Evolutionary conservation across 202 grass and related monocot species (phyloP).

Genomic region (Zizania palustris): DNA sequence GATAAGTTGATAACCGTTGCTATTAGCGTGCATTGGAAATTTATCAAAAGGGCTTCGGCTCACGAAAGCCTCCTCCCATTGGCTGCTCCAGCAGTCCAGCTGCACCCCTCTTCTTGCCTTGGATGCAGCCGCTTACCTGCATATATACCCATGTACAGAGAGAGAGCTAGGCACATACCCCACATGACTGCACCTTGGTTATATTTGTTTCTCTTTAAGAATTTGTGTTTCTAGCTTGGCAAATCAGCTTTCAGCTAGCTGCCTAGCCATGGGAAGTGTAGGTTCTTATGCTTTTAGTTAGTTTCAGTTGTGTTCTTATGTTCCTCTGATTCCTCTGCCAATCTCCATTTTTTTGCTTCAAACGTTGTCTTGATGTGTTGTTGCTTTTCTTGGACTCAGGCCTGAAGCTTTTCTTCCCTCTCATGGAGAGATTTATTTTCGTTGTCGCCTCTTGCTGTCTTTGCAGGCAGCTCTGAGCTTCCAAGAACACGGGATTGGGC

Average conservation of each 20-base stretch:
- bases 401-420: background rate
- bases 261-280: constrained; percentile 7
- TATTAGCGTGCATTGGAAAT: constrained; percentile 13
- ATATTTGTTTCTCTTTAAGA: background rate
- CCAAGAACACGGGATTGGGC: constrained; percentile 20
- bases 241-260: background rate
- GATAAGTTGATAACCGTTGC: background rate
- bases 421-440: background rate
- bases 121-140: constrained; percentile 4
- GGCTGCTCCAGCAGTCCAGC: background rate
- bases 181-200: background rate
- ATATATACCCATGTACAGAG: background rate
- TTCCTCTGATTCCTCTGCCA: background rate
- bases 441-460: background rate
- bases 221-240: background rate
- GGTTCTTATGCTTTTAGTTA: background rate
- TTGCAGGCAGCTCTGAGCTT: constrained; percentile 36
- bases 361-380: background rate
- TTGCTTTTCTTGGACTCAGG: no score
- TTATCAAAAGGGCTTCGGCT: background rate
- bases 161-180: background rate
- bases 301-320: background rate
- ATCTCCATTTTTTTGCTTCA: background rate
- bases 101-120: background rate
- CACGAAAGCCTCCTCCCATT: constrained; percentile 24